Percentiles rank a stretch among this genome's conserved stretches.
These are phyloP conservation scores for Naganishia vaughanmartiniae DNA, from an alignment of 768 basidiomycete genomes.

Conservation along the genomic window DNA sequence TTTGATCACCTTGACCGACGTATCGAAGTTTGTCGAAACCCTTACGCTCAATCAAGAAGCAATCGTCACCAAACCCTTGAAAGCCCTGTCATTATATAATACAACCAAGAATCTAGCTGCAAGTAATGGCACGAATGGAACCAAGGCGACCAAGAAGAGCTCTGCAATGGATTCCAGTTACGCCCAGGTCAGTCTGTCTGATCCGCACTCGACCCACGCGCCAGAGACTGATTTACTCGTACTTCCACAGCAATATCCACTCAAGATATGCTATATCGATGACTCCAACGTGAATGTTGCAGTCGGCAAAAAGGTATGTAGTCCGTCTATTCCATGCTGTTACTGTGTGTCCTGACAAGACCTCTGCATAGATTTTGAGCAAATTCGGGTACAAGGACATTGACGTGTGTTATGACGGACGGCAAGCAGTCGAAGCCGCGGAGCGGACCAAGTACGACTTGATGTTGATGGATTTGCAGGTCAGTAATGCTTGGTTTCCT, in stretches of 20 bases:
- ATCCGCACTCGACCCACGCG: background rate
- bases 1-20: conserved; percentile 37
- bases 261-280: conserved; percentile 43
- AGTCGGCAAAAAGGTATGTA: conserved; percentile 38
- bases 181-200: background rate
- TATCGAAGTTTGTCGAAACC: conserved; percentile 29
- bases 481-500: conserved; percentile 3
- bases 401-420: conserved; percentile 45
- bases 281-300: conserved; percentile 42
- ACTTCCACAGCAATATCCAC: conserved; percentile 30
- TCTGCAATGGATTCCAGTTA: conserved; percentile 24
- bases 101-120: background rate
- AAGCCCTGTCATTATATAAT: conserved; percentile 39
- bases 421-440: conserved; percentile 41
- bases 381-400: conserved; percentile 43
- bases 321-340: background rate
- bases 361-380: conserved; percentile 31
- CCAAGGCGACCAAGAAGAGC: conserved; percentile 7
- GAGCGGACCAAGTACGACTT: conserved; percentile 42
- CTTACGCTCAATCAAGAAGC: conserved; percentile 35
- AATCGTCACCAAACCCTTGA: conserved; percentile 44
- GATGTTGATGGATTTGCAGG: conserved; percentile 48
- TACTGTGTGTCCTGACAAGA: background rate
- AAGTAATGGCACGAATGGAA: background rate
- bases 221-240: background rate